Evolutionary conservation across 2,329 filamentous ascomycete genomes (phyloP).

Genomic region (Harringtonia aguacate): DNA sequence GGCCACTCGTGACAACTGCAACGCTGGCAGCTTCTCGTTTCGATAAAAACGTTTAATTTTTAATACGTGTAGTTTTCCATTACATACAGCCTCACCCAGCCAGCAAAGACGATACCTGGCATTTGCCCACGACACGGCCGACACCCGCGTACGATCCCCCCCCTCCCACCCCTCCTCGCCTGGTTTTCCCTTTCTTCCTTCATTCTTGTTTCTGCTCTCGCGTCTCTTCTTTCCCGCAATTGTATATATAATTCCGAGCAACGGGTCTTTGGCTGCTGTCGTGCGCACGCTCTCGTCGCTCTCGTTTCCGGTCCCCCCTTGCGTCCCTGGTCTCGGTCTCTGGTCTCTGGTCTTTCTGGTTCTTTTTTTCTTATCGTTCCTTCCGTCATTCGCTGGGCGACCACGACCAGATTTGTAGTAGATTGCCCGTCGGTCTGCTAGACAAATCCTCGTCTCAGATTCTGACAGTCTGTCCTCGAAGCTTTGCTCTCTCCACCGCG

Average conservation of each 20-base stretch:
- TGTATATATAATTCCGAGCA: background rate
- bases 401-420: too few species aligned
- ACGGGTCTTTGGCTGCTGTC: background rate
- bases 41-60: conserved; percentile 3
- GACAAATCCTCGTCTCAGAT: too few species aligned
- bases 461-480: too few species aligned
- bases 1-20: conserved; percentile 11
- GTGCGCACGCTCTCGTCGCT: background rate
- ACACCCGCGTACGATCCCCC: background rate
- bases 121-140: background rate
- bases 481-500: background rate
- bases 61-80: background rate
- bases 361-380: too few species aligned
- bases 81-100: background rate
- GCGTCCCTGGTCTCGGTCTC: too few species aligned
- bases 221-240: background rate
- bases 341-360: too few species aligned
- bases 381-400: too few species aligned
- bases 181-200: background rate
- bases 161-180: background rate
- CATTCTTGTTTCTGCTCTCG: background rate
- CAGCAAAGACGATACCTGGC: background rate
- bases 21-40: conserved; percentile 10
- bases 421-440: too few species aligned
- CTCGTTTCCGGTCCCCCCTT: too few species aligned